phyloP scores from a whole-genome alignment of 2,329 filamentous ascomycete species.

The Botryotinia globosa region DNA sequence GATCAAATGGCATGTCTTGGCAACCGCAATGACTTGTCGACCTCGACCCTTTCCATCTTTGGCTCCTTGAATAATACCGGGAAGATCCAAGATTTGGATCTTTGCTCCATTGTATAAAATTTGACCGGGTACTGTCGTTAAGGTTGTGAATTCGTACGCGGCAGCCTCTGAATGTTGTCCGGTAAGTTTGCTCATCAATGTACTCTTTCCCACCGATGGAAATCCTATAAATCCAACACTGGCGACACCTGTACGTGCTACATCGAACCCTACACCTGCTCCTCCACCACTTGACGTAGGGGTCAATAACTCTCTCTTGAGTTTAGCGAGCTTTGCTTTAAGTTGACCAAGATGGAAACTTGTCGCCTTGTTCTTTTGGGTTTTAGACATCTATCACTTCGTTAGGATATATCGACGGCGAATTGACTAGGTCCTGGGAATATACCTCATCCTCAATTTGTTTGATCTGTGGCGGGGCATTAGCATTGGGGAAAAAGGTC shows the following conservation, averaged over 20 bases:
- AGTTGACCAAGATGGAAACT: constrained; percentile 92
- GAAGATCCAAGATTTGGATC: constrained; percentile 96
- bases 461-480: constrained; percentile 68
- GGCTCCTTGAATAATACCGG: constrained; percentile 97
- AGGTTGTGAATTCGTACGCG: constrained; percentile 97
- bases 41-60: constrained; percentile 98
- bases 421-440: constrained; percentile 20
- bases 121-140: constrained; percentile 95
- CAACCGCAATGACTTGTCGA: constrained; percentile 96
- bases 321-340: constrained; percentile 96
- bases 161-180: constrained; percentile 97
- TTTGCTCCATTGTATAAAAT: constrained; percentile 96
- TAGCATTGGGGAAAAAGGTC: constrained; percentile 22
- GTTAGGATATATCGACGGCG: constrained; percentile 26
- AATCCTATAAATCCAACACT: constrained; percentile 98
- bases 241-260: constrained; percentile 94
- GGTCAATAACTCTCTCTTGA: constrained; percentile 92
- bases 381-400: constrained; percentile 75
- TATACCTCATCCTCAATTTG: constrained; percentile 91
- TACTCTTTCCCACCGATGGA: constrained; percentile 97
- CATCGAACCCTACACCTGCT: constrained; percentile 88
- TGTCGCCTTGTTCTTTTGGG: constrained; percentile 96
- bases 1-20: constrained; percentile 97
- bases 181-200: constrained; percentile 89
- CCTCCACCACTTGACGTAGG: constrained; percentile 81